phyloP scores from a whole-genome alignment of 176 grass and related monocot genomes.

The Musa schizocarpa region DNA sequence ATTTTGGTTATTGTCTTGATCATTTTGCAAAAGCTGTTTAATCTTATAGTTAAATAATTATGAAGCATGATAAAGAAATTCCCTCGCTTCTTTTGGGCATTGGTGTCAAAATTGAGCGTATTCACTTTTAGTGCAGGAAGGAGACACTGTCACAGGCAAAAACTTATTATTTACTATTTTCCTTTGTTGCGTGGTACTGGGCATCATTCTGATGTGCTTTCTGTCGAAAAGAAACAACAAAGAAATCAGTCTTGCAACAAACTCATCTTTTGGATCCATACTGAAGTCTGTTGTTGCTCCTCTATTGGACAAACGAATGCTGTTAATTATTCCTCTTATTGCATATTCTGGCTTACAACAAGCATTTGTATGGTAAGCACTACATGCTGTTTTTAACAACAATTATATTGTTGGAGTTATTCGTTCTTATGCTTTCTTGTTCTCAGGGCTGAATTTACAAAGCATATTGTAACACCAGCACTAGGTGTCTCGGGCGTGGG shows the following conservation, averaged over 20 bases:
- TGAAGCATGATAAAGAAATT: not conserved
- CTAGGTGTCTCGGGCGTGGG: conserved; percentile 92
- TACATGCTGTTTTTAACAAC: not conserved
- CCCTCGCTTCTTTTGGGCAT: not conserved
- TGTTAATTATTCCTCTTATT: conserved; percentile 78
- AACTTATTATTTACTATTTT: conserved; percentile 81
- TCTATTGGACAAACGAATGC: conserved; percentile 71
- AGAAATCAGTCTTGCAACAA: conserved; percentile 22
- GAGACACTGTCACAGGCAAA: conserved; percentile 54
- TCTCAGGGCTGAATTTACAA: conserved; percentile 84
- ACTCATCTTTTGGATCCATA: conserved; percentile 48
- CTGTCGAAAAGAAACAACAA: conserved; percentile 74
- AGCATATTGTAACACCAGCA: conserved; percentile 85
- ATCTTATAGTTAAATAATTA: not conserved
- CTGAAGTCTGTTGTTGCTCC: conserved; percentile 67
- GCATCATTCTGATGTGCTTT: conserved; percentile 87
- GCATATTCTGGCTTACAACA: conserved; percentile 94
- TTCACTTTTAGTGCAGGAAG: conserved; percentile 42
- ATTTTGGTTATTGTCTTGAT: not conserved
- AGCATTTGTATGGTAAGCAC: conserved; percentile 88
- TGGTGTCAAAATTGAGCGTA: not conserved
- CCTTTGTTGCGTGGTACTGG: conserved; percentile 80
- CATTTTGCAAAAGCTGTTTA: not conserved
- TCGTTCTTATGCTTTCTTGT: conserved; percentile 11
- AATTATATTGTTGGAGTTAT: conserved; percentile 6